Evolutionary conservation across 75 land plant species (phyloP), one percentile per base, ranked within the genome.

Genomic region (Isoetes taiwanensis): DNA sequence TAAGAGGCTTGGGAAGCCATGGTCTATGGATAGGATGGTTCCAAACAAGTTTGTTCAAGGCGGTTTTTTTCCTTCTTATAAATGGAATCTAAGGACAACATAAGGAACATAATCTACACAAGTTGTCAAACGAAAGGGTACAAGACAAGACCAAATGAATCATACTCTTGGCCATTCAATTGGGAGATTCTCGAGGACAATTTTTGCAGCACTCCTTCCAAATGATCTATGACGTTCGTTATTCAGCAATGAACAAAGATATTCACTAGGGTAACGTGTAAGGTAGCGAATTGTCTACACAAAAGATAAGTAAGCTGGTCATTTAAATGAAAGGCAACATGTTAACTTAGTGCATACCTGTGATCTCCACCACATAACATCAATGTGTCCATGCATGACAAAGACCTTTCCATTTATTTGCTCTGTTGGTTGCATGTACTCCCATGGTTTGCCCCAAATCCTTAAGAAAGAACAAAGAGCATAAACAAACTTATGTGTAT

Each of bases 331-430:
- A n/a, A n/a, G n/a, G n/a, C n/a, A n/a, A n/a, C n/a, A n/a, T n/a
- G n/a, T n/a, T n/a, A 35, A 57, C 32, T n/a, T 14, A 8, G 50
- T 34, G 2, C 43, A 9, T 11, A 72, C 95, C 80, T 88, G 89
- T 41, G 95, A 84, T 62, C 95, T 66, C 89, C 89, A 88, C 95
- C 95, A 88, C 39, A 81, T 73, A 26, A 74, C 23, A 64, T 84
- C 85, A 75, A 72, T 75, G 33, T 70, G 80, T 34, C 77, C 76
- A 50, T 88, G 83, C 72, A 32, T 56, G 21, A 46, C 58, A 48
- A 88, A 61, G 17, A 88, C 37, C 53, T 29, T 77, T 20, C 82
- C 80, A 69, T 77, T 66, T 57, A 88, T 69, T 50, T 80, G 81
- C 14, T 81, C 80, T 38, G 88, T 83, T 30, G 95, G 89, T 58